These are phyloP conservation scores for Leucocoprinus sp. DNA, from an alignment of 768 basidiomycete genomes.

Conservation along the genomic window DNA sequence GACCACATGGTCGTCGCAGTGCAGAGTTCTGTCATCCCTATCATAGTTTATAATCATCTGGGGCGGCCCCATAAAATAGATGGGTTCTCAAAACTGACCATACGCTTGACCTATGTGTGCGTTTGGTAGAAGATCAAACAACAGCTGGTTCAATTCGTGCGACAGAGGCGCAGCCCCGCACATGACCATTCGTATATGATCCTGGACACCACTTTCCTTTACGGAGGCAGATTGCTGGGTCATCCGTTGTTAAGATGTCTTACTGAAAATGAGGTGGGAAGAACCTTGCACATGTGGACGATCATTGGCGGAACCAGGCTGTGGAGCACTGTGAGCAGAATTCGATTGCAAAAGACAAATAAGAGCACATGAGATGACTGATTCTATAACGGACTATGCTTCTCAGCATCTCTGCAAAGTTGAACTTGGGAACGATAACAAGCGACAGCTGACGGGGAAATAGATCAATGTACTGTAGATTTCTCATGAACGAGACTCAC, in stretches of 20 bases:
- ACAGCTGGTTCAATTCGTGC: conserved; percentile 40
- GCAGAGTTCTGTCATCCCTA: conserved; percentile 62
- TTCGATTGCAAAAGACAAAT: not conserved
- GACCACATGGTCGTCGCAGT: conserved; percentile 45
- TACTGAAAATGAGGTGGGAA: not conserved
- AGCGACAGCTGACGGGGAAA: conserved; percentile 40
- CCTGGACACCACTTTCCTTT: conserved; percentile 39
- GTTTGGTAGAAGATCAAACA: conserved; percentile 42
- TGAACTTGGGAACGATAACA: conserved; percentile 57
- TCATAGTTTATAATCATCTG: not conserved
- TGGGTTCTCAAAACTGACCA: conserved; percentile 24
- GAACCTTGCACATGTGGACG: conserved; percentile 49
- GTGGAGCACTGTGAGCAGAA: not conserved
- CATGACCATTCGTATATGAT: conserved; percentile 39
- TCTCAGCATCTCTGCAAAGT: conserved; percentile 50
- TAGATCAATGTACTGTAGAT: no score
- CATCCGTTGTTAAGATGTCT: not conserved
- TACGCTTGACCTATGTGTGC: conserved; percentile 53
- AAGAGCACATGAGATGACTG: conserved; percentile 37
- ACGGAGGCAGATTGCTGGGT: conserved; percentile 42
- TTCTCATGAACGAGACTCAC: conserved; percentile 34
- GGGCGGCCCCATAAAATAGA: not conserved
- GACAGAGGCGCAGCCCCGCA: conserved; percentile 53
- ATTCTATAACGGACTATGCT: conserved; percentile 54
- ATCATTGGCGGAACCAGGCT: conserved; percentile 54